Conservation (phyloP, 129 eudicot species). For the Chrysanthemum makinoi region DNA sequence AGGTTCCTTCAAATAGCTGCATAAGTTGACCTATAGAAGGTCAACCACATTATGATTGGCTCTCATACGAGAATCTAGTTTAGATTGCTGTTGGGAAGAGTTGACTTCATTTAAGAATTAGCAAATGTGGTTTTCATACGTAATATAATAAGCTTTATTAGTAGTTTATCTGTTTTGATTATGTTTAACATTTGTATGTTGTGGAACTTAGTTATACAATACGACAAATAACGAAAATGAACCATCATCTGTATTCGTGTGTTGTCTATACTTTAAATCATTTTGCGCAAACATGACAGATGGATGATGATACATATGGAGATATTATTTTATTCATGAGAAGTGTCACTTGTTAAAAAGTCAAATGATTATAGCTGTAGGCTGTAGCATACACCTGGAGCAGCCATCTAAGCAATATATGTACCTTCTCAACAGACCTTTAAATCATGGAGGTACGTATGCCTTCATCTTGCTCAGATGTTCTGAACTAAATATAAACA, state of each 20-base stretch:
- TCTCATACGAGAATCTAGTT: not conserved
- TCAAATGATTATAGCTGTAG: not conserved
- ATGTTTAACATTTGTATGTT: not conserved
- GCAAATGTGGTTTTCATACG: not conserved
- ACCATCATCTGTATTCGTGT: not conserved
- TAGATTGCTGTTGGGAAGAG: constrained; percentile 14
- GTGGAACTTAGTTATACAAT: not conserved
- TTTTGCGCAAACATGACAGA: constrained; percentile 1
- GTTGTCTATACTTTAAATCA: not conserved
- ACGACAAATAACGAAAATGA: not conserved
- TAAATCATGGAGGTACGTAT: too few relatives aligned
- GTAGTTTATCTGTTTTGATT: not conserved
- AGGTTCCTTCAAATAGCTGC: constrained; percentile 20
- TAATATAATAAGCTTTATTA: not conserved
- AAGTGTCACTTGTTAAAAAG: not conserved
- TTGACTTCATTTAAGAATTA: constrained; percentile 14
- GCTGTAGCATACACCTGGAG: not conserved
- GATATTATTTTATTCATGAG: not conserved
- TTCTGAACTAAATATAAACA: not conserved
- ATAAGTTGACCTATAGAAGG: constrained; percentile 11
- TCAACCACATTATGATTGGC: constrained; percentile 22
- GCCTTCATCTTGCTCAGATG: not conserved
- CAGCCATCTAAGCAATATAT: not conserved
- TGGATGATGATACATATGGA: not conserved
- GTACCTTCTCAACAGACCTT: not conserved